Percentiles rank a stretch among this genome's conserved stretches.
Conservation (phyloP, 2,329 filamentous ascomycete species). For the Colletotrichum neosansevieriae region DNA sequence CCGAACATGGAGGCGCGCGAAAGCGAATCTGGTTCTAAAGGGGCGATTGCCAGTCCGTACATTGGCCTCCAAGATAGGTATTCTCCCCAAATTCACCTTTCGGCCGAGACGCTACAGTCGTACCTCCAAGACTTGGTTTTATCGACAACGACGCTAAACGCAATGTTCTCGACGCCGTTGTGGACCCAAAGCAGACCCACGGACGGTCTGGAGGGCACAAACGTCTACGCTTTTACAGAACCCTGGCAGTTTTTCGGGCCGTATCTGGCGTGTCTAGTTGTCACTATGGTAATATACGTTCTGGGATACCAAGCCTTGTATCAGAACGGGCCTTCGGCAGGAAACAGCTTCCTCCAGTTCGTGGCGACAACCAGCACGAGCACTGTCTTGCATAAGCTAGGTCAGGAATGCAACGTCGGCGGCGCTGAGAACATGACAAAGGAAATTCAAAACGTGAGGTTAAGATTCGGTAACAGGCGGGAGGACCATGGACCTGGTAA, state of each 20-base stretch:
- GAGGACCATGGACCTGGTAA: too few species aligned
- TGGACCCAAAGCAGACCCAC: not conserved
- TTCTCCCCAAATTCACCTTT: not conserved
- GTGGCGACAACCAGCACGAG: slow-evolving; percentile 11
- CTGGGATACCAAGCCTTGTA: not conserved
- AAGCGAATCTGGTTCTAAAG: too few species aligned
- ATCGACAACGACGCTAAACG: not conserved
- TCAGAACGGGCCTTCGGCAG: not conserved
- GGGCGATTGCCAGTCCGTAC: not conserved
- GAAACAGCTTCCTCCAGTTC: slow-evolving; percentile 3
- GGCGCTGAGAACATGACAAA: too few species aligned
- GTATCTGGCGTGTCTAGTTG: slow-evolving; percentile 10
- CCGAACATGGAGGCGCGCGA: too few species aligned
- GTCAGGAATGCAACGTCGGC: too few species aligned
- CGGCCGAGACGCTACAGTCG: not conserved
- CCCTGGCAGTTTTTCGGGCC: slow-evolving; percentile 7
- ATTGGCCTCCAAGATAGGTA: slow-evolving; percentile 8
- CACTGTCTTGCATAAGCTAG: not conserved
- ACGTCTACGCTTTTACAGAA: not conserved
- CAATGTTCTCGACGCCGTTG: not conserved
- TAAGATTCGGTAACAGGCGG: too few species aligned
- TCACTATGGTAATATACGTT: not conserved
- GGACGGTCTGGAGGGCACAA: not conserved
- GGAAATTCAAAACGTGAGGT: too few species aligned
- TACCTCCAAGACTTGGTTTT: not conserved